A percentile compares a stretch with the other conserved stretches of the same genome.
phyloP scores from a whole-genome alignment of 495 filamentous ascomycete genomes.

The Cryomyces antarcticus region DNA sequence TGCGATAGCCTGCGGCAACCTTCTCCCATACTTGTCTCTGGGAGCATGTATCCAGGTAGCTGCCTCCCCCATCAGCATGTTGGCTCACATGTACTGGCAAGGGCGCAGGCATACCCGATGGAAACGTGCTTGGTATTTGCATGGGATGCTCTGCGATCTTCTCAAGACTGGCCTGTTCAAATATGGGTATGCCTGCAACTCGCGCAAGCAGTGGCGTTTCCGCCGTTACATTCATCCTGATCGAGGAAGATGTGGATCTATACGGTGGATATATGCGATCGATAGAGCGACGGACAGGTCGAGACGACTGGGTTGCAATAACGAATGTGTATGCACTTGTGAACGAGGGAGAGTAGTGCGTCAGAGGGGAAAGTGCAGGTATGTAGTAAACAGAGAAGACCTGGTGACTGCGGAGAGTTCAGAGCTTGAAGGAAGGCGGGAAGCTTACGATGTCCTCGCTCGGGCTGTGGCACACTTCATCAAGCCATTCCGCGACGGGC shows the following conservation, averaged over 20 bases:
- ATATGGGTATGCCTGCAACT: conserved; percentile 7
- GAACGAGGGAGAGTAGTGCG: background rate
- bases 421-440: too few relatives aligned
- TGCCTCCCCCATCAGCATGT: conserved; percentile 5
- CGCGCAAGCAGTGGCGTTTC: conserved; percentile 6
- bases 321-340: background rate
- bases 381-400: too few relatives aligned
- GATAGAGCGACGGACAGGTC: background rate
- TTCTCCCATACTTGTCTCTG: conserved; percentile 13
- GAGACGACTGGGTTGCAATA: background rate
- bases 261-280: background rate
- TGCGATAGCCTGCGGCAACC: conserved; percentile 54
- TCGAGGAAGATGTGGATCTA: background rate
- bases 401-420: too few relatives aligned
- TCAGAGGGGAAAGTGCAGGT: background rate
- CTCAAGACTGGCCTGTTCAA: background rate
- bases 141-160: background rate
- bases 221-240: conserved; percentile 1
- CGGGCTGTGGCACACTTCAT: too few relatives aligned
- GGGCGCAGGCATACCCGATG: conserved; percentile 2
- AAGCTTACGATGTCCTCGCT: too few relatives aligned
- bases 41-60: conserved; percentile 13
- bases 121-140: conserved; percentile 5
- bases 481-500: too few relatives aligned
- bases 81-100: background rate